Conservation (phyloP, 2,329 filamentous ascomycete species). For the Colletotrichum sp. region DNA sequence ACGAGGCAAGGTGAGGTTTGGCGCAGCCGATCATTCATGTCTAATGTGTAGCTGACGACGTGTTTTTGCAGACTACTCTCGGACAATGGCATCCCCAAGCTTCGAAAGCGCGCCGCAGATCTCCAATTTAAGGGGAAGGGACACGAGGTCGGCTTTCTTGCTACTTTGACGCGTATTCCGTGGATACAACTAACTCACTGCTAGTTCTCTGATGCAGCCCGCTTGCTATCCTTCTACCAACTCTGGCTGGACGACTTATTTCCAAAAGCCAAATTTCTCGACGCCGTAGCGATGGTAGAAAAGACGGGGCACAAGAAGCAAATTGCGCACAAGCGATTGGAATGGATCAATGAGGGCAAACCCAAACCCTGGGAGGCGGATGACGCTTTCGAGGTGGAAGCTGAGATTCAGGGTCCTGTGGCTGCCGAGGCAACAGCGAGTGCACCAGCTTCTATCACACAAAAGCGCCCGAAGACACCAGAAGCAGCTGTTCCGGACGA, state of each 20-base stretch:
- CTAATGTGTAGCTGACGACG: background rate
- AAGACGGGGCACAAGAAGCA: conserved; percentile 87
- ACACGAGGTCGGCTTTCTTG: conserved; percentile 70
- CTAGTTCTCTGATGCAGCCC: conserved; percentile 83
- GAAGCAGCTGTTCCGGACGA: conserved; percentile 44
- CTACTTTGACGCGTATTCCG: background rate
- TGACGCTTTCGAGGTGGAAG: conserved; percentile 24
- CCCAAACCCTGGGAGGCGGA: conserved; percentile 46
- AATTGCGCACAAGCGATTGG: conserved; percentile 75
- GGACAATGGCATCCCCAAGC: conserved; percentile 79
- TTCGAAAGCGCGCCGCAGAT: conserved; percentile 73
- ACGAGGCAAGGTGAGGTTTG: conserved; percentile 70
- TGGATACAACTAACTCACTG: background rate
- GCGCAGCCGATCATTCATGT: background rate
- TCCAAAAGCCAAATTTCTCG: conserved; percentile 91
- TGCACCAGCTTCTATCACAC: conserved; percentile 37
- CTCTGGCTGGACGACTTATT: conserved; percentile 97
- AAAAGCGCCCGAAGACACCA: conserved; percentile 35
- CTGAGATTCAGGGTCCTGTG: conserved; percentile 29
- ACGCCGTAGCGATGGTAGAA: conserved; percentile 89
- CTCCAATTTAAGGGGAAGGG: conserved; percentile 91
- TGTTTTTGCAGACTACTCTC: conserved; percentile 72
- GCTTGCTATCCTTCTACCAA: conserved; percentile 89
- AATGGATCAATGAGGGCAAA: conserved; percentile 83
- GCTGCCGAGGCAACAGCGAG: conserved; percentile 26